These are phyloP conservation scores for Kazachstania taianensis DNA, from an alignment of 805 yeast genomes.

Conservation along the genomic window DNA sequence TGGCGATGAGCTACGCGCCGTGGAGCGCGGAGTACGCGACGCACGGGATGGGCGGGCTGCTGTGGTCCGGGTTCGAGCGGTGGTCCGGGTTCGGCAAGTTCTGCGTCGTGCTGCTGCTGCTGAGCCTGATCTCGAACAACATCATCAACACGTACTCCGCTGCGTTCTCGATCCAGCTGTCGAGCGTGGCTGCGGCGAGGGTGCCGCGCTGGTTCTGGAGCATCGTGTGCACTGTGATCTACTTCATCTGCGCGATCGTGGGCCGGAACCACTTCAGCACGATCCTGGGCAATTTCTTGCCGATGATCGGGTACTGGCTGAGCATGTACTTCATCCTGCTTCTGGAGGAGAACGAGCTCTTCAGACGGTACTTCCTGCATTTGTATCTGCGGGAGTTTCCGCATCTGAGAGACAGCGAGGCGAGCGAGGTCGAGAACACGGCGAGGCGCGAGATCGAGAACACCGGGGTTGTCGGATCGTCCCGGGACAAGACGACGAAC, in stretches of 20 bases:
- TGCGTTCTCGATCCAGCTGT: constrained; percentile 66
- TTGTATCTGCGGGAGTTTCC: constrained; percentile 38
- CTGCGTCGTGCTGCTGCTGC: constrained; percentile 53
- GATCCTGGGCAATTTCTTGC: constrained; percentile 70
- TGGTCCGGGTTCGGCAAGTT: constrained; percentile 78
- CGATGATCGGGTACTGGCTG: constrained; percentile 90
- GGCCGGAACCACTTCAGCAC: constrained; percentile 66
- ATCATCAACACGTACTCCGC: constrained; percentile 74
- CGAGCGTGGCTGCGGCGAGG: constrained; percentile 42
- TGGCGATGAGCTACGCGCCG: constrained; percentile 45
- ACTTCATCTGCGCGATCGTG: constrained; percentile 60
- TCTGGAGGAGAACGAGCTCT: constrained; percentile 61
- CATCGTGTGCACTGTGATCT: constrained; percentile 49
- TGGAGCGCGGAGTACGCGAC: constrained; percentile 49
- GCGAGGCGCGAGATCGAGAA: background rate
- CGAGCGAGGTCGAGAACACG: background rate
- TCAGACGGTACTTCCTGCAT: constrained; percentile 42
- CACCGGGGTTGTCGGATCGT: background rate
- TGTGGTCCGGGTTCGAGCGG: constrained; percentile 50
- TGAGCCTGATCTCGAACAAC: constrained; percentile 74
- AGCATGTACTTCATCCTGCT: constrained; percentile 67
- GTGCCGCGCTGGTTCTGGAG: constrained; percentile 77
- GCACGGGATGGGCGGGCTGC: constrained; percentile 68
- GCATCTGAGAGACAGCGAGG: constrained; percentile 6
- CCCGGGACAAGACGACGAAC: background rate